Evolutionary conservation across 768 basidiomycete species (phyloP), one percentile per base, ranked within the genome.

Genomic region (Rickenella mellea): DNA sequence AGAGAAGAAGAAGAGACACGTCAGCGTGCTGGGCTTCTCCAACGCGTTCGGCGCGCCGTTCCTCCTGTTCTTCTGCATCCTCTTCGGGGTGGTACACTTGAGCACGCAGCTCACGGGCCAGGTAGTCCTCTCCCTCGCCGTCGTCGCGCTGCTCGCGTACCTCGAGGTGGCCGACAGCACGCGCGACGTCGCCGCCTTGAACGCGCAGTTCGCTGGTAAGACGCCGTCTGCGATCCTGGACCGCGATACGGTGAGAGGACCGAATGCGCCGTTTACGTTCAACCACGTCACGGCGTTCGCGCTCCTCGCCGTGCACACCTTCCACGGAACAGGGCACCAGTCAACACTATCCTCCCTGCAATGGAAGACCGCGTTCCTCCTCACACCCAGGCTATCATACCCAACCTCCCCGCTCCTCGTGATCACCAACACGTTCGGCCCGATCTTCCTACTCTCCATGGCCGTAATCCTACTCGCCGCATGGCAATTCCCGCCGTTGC

Each of bases 271-370:
- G 3, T 49, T 80, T 9, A 59, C 60, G 6, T 87, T 93, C 58
- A 62, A 73, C 6, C 87, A 93, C 45, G 62, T 85, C 19, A 69
- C 76, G 0, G 81, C 83, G 0, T 58, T 97, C 11, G 82, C 83
- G 1, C 70, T 97, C 6, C 67, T 96, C 9, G 83, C 80, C 0
- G 61, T 85, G 28, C 73, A 88, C 38, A 60, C 74, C 6, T 98
- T 93, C 70, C 87, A 85, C 56, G 68, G 76, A 0, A 97, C 93
- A 0, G 94, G 96, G 2, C 96, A 99, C 54, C 92, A 98, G 61
- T 73, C 91, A 1, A 82, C 82, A 3, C 69, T 98, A 28, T 74
- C 89, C 1, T 84, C 88, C 2, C 75, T 99, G 31, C 94, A 98
- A 51, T 99, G 94, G 96, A 96, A 96, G 59, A 64, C 83, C 1